Base-by-base conservation (phyloP, 768 basidiomycete species). In the Infundibulicybe gibba region DNA sequence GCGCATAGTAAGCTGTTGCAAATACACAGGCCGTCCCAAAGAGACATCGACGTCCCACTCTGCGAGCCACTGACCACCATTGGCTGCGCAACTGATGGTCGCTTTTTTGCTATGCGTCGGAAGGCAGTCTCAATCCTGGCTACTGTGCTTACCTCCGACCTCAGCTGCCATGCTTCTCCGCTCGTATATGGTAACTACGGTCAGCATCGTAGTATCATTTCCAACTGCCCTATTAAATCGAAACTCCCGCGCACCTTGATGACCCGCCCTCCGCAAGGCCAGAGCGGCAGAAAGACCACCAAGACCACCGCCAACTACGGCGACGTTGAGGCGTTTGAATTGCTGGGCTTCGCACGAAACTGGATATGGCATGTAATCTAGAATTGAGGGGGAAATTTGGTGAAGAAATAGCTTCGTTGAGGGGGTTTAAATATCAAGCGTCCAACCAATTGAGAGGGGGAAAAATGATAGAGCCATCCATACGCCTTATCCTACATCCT, bases 1-100 rank as follows among this genome's bases (percentile, higher is more conserved):
- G 12, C 64, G 57, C 64, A 66, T 66, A 31, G 58, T 56, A 16
- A 66, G 56, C 43, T 66, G 61, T 61, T 57, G 55, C 56, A 64
- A 49, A 17, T 59, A 43, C 17, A 66, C 57, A 17, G 64, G 64
- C 32, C 58, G 61, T 61, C 62, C 62, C 8, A 53, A 51, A 3
- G 59, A 47, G 46, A 66, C 58, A 35, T 64, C 61, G 38, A 66
- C 59, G 3, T 57, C 59, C 64, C 64, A 66, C 46, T 66, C 63
- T 20, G 59, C 60, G 20, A 66, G 50, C 56, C 63, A 64, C 42
- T 64, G 60, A 15, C 63, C 63, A 11, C 64, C 64, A 45, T 64
- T 64, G 34, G 63, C 62, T 9, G 64, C 64, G 47, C 62, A 66
- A 19, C 62, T 64, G 49, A 64, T 64, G 16, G 63, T 63, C 3